Base-by-base conservation (phyloP, 257 asterid species). In the Capsicum rhomboideum region DNA sequence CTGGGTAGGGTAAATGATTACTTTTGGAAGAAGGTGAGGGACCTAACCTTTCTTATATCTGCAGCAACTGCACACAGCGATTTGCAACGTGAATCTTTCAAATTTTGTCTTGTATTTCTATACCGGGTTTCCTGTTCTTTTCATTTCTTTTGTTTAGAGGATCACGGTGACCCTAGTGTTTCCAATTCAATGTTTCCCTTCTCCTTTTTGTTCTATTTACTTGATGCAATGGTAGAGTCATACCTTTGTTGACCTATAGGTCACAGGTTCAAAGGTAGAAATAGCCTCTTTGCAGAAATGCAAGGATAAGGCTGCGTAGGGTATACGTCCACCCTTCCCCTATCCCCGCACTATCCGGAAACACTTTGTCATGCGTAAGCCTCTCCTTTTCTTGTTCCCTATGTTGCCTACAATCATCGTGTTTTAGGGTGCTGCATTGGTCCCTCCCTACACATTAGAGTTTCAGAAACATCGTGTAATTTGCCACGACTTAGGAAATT, bases 1-100 rank as follows among this genome's bases (percentile, higher is more conserved):
- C 79, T 96, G 77, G 90, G 97, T 86, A 87, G 98, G 88, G 91
- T 94, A 77, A 88, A 92, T 12, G 99, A 96, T 86, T 94, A 94
- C 89, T 92, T 96, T 89, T 96, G 99, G 99, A 93, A 91, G 86
- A 94, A 96, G 97, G 99, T 90, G 83, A 83, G 88, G 23, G 17
- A 16, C 10, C 28, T 83, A 13, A 16, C 10, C 28, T 83, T 64
- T 21, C 68, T 56, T 26, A 37, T 21, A 74, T 2, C 80, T 46
- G 81, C 10, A 2, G n/a, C n/a, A 16, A 28, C 26, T 68, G 28
- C 44, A 58, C 23, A 2, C 80, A 23, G 61, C 2, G 9, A 26
- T 14, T 69, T 75, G 80, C 20, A 3, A 74, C 29, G 8, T 1
- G 42, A 8, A 75, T 49, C 42, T 4, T 75, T 49, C 8, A 49